phyloP scores from a whole-genome alignment of 768 basidiomycete genomes.

The Suillus tomentosus region DNA sequence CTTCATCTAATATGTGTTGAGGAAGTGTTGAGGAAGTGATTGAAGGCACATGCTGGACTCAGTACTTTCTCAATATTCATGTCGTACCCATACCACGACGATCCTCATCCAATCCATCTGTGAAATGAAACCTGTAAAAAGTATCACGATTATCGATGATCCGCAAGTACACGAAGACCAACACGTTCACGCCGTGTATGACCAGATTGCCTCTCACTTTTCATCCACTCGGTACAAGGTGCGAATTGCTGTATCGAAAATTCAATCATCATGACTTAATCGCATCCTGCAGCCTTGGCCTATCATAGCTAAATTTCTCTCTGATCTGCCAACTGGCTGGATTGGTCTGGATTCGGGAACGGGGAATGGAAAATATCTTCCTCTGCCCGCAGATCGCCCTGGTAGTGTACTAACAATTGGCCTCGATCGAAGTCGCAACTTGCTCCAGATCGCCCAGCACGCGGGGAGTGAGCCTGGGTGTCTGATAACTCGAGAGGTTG shows the following conservation, averaged over 20 bases:
- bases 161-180: slow-evolving; percentile 63
- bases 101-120: background rate
- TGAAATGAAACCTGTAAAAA: slow-evolving; percentile 21
- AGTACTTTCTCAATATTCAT: slow-evolving; percentile 1
- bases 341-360: slow-evolving; percentile 94
- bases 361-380: slow-evolving; percentile 97
- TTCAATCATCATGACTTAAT: background rate
- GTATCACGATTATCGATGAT: slow-evolving; percentile 49
- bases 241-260: slow-evolving; percentile 1
- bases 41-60: background rate
- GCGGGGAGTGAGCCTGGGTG: slow-evolving; percentile 46
- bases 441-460: slow-evolving; percentile 73
- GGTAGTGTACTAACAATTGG: slow-evolving; percentile 73
- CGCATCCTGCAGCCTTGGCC: slow-evolving; percentile 77
- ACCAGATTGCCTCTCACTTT: slow-evolving; percentile 85
- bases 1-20: slow-evolving; percentile 41
- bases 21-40: background rate
- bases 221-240: slow-evolving; percentile 90
- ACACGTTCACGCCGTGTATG: slow-evolving; percentile 84
- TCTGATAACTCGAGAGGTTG: slow-evolving; percentile 60
- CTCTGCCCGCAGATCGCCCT: slow-evolving; percentile 64
- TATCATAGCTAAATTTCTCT: slow-evolving; percentile 74
- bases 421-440: slow-evolving; percentile 77
- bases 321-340: slow-evolving; percentile 70
- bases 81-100: slow-evolving; percentile 10